Percentiles rank a stretch among this genome's conserved stretches.
Conservation (phyloP, 805 yeast genomes). For the Grigorovia yakushimaensis region DNA sequence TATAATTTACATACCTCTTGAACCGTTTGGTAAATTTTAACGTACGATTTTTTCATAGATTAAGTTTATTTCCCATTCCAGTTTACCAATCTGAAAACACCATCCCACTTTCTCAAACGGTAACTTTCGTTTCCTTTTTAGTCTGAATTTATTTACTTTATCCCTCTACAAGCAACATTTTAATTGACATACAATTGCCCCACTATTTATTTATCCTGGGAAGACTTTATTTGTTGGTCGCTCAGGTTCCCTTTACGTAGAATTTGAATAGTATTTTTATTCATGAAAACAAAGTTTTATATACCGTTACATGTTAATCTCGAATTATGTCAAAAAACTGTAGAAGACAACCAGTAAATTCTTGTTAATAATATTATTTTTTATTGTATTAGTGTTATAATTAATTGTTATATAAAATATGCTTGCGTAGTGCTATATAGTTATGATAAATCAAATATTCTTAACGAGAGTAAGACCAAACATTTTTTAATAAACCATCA, state of each 20-base stretch:
- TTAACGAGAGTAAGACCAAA: slow-evolving; percentile 92
- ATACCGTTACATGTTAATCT: too few relatives aligned
- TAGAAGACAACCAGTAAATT: too few relatives aligned
- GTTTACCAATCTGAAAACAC: background rate
- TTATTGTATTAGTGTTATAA: background rate
- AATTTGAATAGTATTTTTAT: too few relatives aligned
- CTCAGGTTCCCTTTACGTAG: too few relatives aligned
- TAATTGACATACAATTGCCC: background rate
- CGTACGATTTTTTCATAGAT: background rate
- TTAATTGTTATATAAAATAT: background rate
- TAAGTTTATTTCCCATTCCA: background rate
- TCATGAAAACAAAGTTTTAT: too few relatives aligned
- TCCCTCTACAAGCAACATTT: background rate
- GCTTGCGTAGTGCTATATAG: background rate
- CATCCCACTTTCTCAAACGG: background rate
- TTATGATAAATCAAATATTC: background rate
- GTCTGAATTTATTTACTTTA: background rate
- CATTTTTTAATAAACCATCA: slow-evolving; percentile 96
- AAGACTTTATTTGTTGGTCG: too few relatives aligned
- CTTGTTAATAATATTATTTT: too few relatives aligned
- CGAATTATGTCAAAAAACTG: too few relatives aligned
- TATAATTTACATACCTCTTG: background rate
- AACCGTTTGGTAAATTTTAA: background rate
- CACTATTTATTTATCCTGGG: background rate
- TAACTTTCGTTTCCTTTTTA: background rate